Evolutionary conservation across 108 stramenopile genomes (phyloP).

Genomic region (Skeletonema menzelii): DNA sequence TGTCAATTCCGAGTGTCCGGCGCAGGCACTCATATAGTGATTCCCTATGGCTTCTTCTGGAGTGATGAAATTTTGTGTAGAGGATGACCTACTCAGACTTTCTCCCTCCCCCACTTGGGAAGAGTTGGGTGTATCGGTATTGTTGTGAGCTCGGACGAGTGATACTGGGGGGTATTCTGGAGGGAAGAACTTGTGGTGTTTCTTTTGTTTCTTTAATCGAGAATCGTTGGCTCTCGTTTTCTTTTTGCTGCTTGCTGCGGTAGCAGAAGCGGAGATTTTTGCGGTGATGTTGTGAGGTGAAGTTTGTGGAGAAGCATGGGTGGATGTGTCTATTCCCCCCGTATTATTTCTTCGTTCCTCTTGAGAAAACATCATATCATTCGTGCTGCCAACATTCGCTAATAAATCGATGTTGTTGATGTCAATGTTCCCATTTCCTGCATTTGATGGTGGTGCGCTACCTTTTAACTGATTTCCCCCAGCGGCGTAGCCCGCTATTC

Average conservation of each 20-base stretch:
- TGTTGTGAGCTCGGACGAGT: background rate
- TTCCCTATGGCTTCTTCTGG: background rate
- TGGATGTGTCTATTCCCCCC: background rate
- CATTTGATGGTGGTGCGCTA: background rate
- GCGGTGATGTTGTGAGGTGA: background rate
- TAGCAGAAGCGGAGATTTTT: background rate
- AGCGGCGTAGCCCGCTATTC: background rate
- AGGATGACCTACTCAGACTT: background rate
- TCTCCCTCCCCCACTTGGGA: background rate
- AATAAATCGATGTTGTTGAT: background rate
- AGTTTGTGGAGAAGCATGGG: background rate
- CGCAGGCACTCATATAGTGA: background rate
- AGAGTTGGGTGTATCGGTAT: background rate
- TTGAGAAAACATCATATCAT: background rate
- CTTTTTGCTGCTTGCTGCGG: background rate
- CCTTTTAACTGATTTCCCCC: background rate
- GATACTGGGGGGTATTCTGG: background rate
- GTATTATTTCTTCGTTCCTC: background rate
- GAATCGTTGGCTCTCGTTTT: background rate
- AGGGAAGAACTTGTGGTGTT: background rate
- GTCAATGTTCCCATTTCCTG: background rate
- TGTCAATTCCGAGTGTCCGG: background rate
- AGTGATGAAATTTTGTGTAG: background rate
- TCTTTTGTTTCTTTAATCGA: constrained; percentile 1
- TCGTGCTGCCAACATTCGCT: background rate